These are phyloP conservation scores for Trifolium fragiferum DNA, from an alignment of 306 rosid genomes.

Conservation along the genomic window DNA sequence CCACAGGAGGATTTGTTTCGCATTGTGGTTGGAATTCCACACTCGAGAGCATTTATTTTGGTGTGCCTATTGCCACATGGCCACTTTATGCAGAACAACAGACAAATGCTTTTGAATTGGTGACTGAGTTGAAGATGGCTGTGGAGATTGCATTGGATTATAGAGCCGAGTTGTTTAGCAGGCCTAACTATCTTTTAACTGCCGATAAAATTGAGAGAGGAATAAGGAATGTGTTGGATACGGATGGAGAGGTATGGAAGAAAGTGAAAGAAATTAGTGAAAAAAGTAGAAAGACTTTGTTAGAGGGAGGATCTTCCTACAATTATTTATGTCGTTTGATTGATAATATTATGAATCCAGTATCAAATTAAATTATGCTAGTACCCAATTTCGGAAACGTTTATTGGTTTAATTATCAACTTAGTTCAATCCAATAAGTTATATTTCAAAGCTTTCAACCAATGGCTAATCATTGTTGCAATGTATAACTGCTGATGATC, in stretches of 20 bases:
- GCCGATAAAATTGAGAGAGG: no score
- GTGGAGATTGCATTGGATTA: neutral
- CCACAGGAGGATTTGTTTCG: neutral
- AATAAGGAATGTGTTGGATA: slow-evolving; percentile 15
- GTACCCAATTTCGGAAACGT: no score
- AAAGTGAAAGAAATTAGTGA: slow-evolving; percentile 8
- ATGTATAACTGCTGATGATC: no score
- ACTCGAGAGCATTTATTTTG: neutral
- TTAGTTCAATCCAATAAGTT: no score
- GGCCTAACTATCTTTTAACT: no score
- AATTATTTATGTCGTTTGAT: neutral
- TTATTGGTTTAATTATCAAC: no score
- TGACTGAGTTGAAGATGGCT: neutral
- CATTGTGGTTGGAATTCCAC: slow-evolving; percentile 12
- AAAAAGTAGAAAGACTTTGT: neutral
- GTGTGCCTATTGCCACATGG: neutral
- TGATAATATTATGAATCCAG: no score
- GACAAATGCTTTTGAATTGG: neutral
- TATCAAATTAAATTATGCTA: no score
- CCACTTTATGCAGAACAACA: neutral
- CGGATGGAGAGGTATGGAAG: neutral
- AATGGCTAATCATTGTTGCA: no score
- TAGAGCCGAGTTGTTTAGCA: neutral
- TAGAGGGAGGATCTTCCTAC: neutral
- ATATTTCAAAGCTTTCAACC: no score